Base-by-base conservation (phyloP, 2,329 filamentous ascomycete genomes). In the Fusarium liriodendri region DNA sequence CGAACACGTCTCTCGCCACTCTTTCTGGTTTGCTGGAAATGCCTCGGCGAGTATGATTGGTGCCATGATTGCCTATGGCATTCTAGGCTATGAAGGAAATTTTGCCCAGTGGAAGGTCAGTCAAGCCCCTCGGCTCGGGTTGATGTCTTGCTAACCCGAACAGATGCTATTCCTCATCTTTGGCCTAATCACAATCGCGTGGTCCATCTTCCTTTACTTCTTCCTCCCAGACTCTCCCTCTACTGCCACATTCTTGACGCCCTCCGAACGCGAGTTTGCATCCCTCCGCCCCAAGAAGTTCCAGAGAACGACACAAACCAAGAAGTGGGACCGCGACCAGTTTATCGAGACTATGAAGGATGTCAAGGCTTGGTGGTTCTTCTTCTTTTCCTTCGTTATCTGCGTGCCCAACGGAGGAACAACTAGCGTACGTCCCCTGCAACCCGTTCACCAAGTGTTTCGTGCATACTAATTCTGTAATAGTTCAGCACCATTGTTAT, bases 21-120 rank as follows among this genome's bases (percentile, higher is more conserved):
- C 77, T 3, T 42, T 81, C 22, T 82, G 79, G 78, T 82, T 80
- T 52, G 74, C 78, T 4, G 78, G 79, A 33, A 80, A 79, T 11
- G 79, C 79, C 2, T 71, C 76, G 2, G 79, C 77, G 2, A 71
- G 63, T 29, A 76, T 79, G 5, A 57, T 80, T 16, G 78, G 78
- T 0, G 75, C 77, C 14, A 70, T 81, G 29, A 66, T 78, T 22
- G 75, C 75, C 2, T 80, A 77, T 35, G 78, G 62, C 0, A 59
- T 71, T 14, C 27, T 70, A 4, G 50, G 60, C 10, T 70, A 70
- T 16, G 25, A 29, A 0, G 67, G 67, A 13, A 9, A 25, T 16
- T 38, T 70, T 14, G 55, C 64, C 0, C 67, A 67, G 33, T 70
- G 67, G 67, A 70, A 70, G 64, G 67, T 66, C 11, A 22, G 54